These are phyloP conservation scores for Hypomyces perniciosus DNA, from an alignment of 2,329 filamentous ascomycete species.

Conservation along the genomic window DNA sequence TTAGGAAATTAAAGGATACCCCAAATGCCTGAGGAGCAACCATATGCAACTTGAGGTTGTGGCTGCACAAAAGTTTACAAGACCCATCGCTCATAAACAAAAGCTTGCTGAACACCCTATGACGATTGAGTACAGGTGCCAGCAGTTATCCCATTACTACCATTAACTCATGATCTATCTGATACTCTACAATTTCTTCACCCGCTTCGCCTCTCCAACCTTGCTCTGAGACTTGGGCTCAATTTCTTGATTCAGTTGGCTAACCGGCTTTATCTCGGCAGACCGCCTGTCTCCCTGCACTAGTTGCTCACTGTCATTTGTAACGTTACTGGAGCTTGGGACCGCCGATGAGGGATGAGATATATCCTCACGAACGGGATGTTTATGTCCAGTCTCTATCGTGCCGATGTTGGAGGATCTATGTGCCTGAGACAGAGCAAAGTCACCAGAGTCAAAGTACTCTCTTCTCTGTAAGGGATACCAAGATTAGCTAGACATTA, in stretches of 20 bases:
- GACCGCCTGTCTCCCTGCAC: background rate
- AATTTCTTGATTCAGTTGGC: background rate
- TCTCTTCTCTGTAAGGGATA: slow-evolving; percentile 9
- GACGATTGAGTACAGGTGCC: too few species aligned
- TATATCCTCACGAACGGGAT: slow-evolving; percentile 14
- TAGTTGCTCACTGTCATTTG: background rate
- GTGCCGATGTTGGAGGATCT: slow-evolving; percentile 15
- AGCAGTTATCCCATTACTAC: too few species aligned
- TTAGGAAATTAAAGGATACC: too few species aligned
- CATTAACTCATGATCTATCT: too few species aligned
- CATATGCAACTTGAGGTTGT: too few species aligned
- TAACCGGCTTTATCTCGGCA: background rate
- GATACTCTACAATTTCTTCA: too few species aligned
- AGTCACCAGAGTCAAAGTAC: slow-evolving; percentile 19
- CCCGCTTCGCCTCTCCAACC: background rate
- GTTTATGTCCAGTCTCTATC: slow-evolving; percentile 14
- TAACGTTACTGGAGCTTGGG: slow-evolving; percentile 16
- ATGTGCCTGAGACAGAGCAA: slow-evolving; percentile 17
- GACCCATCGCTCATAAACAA: too few species aligned
- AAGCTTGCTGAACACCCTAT: too few species aligned
- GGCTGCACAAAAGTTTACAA: too few species aligned
- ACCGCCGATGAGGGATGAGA: slow-evolving; percentile 12
- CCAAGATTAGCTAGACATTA: background rate
- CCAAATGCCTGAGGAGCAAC: too few species aligned
- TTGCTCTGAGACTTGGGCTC: background rate